These are phyloP conservation scores for Xylariaceae sp. DNA, from an alignment of 2,329 filamentous ascomycete species.

Conservation along the genomic window DNA sequence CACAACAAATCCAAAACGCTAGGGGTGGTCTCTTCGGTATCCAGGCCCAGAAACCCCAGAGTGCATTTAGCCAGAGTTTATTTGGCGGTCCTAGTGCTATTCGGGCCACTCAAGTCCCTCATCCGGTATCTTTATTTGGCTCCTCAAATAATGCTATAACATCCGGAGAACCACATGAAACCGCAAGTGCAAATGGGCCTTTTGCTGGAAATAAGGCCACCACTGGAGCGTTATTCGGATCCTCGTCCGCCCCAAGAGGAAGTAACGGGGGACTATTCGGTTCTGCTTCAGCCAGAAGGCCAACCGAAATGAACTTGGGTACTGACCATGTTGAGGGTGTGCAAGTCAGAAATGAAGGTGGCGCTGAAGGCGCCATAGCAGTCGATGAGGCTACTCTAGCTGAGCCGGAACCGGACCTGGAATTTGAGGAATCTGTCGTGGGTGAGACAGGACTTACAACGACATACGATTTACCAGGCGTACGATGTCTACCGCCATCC, in stretches of 20 bases:
- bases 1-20: neutral
- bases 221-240: neutral
- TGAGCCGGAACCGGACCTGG: slow-evolving; percentile 32
- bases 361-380: neutral
- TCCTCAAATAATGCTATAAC: neutral
- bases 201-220: neutral
- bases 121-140: neutral
- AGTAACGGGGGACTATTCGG: neutral
- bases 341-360: neutral
- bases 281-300: neutral
- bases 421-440: slow-evolving; percentile 52
- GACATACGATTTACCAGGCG: slow-evolving; percentile 58
- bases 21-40: too few relatives aligned
- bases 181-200: neutral
- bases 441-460: slow-evolving; percentile 60
- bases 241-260: neutral
- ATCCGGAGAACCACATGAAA: neutral
- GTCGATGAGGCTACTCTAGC: slow-evolving; percentile 16
- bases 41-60: neutral
- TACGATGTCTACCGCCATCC: slow-evolving; percentile 54
- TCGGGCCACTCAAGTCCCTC: neutral
- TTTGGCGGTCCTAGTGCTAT: neutral
- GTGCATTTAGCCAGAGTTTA: neutral
- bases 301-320: neutral
- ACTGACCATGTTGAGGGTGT: neutral